A percentile compares a stretch with the other conserved stretches of the same genome.
phyloP scores from a whole-genome alignment of 495 filamentous ascomycete species.

The Aspergillus sclerotioniger region DNA sequence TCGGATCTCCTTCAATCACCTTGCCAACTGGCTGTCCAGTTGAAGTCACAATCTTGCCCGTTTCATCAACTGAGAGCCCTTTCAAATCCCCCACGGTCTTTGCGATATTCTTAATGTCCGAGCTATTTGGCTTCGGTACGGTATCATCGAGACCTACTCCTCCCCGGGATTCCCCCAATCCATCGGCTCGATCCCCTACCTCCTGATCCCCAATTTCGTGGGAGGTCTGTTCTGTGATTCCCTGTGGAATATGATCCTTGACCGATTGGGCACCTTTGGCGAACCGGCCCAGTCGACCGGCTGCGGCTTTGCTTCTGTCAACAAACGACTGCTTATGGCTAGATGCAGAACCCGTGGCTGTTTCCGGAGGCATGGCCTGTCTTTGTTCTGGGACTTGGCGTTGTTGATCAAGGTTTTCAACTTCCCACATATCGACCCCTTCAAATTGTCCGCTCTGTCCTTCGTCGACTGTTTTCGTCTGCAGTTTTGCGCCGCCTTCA shows the following conservation, averaged over 20 bases:
- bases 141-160: background rate
- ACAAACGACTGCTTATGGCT: background rate
- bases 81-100: conserved; percentile 1
- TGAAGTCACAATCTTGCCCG: background rate
- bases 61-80: conserved; percentile 7
- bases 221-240: background rate
- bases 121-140: too few species aligned
- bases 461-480: background rate
- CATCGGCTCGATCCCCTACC: background rate
- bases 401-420: background rate
- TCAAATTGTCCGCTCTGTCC: background rate
- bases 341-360: background rate
- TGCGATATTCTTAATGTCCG: background rate
- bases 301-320: background rate
- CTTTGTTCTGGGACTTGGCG: background rate
- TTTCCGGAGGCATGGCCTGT: background rate
- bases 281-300: background rate
- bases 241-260: background rate
- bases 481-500: background rate
- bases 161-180: background rate
- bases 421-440: too few species aligned
- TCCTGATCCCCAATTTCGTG: background rate
- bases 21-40: conserved; percentile 9
- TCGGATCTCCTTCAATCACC: conserved; percentile 21
- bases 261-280: background rate